Evolutionary conservation across 352 stramenopile genomes (phyloP).

Genomic region (Pythium vanterpoolii): DNA sequence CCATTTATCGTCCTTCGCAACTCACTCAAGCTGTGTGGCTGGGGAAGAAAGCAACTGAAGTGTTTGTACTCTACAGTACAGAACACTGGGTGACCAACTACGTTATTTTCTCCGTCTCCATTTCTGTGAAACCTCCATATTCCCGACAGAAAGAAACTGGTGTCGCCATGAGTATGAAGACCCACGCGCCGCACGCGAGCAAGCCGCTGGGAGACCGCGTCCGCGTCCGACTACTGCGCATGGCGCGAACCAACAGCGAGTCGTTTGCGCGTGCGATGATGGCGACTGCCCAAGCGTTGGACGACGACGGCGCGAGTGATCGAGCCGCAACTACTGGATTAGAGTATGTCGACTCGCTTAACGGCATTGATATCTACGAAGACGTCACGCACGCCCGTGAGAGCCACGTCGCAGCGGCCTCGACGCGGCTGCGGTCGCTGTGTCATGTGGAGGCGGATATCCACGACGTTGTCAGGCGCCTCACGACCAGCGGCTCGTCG

Average conservation of each 20-base stretch:
- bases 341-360: conserved; percentile 22
- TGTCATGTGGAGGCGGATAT: conserved; percentile 24
- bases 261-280: conserved; percentile 19
- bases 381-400: not conserved
- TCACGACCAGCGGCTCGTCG: conserved; percentile 6
- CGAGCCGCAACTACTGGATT: not conserved
- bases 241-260: conserved; percentile 20
- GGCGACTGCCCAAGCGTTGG: not conserved
- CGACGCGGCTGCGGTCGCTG: conserved; percentile 16
- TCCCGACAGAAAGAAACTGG: not conserved
- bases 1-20: too few species aligned
- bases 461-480: conserved; percentile 4
- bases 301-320: not conserved
- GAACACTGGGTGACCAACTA: too few species aligned
- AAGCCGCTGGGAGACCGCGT: conserved; percentile 10
- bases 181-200: not conserved
- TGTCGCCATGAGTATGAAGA: not conserved
- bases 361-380: conserved; percentile 24
- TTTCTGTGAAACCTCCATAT: too few species aligned
- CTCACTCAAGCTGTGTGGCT: not conserved
- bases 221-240: conserved; percentile 6
- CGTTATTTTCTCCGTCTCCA: too few species aligned
- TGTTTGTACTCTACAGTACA: too few species aligned
- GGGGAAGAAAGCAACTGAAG: too few species aligned
- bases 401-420: not conserved